These are phyloP conservation scores for Ustilago cynodontis DNA, from an alignment of 1,284 basidiomycete species.

Conservation along the genomic window DNA sequence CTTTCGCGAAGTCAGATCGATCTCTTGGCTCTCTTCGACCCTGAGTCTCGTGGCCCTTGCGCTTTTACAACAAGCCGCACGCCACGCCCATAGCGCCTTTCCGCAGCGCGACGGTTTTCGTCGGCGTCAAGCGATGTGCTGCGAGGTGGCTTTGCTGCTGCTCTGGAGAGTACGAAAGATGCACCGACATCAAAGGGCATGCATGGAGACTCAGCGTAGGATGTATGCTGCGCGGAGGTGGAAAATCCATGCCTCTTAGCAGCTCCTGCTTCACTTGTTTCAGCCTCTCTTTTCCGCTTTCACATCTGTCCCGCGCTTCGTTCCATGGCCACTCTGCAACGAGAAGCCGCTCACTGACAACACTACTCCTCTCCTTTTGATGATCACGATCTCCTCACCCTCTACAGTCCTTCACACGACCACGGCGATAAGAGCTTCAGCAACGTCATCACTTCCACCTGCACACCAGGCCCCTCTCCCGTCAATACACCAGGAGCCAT, in stretches of 20 bases:
- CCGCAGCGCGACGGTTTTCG: neutral
- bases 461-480: conserved; percentile 57
- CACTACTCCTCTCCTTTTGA: neutral
- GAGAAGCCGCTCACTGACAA: neutral
- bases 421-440: conserved; percentile 42
- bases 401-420: conserved; percentile 35
- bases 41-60: neutral
- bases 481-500: conserved; percentile 51
- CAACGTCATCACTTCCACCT: conserved; percentile 58
- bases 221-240: too few species aligned
- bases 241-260: neutral
- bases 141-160: too few species aligned
- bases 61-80: neutral
- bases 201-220: too few species aligned
- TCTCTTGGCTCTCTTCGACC: neutral
- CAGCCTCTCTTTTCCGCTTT: neutral
- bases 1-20: neutral
- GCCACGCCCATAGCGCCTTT: neutral
- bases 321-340: neutral
- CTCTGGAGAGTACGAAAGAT: too few species aligned
- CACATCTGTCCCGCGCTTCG: neutral
- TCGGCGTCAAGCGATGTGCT: neutral
- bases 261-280: neutral
- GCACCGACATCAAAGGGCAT: too few species aligned
- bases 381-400: neutral